Evolutionary conservation across 2,329 filamentous ascomycete genomes (phyloP).

Genomic region (Scedosporium minutisporum): DNA sequence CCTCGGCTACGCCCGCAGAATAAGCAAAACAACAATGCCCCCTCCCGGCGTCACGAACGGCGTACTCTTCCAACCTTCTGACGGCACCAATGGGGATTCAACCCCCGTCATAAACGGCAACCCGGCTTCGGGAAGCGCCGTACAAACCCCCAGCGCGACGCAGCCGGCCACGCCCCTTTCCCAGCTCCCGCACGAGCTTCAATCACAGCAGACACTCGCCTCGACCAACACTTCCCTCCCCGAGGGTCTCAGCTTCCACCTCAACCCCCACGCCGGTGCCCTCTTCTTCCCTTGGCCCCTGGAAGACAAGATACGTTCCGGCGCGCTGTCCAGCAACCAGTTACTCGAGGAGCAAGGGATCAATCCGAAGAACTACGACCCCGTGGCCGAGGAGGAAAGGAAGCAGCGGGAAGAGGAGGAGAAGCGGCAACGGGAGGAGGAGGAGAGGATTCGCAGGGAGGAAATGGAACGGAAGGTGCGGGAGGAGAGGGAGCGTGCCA

Average conservation of each 20-base stretch:
- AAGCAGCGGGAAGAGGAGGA: constrained; percentile 42
- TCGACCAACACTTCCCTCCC: constrained; percentile 34
- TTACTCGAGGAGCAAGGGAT: constrained; percentile 50
- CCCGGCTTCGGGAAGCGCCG: constrained; percentile 11
- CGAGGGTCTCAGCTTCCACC: constrained; percentile 34
- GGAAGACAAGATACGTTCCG: constrained; percentile 58
- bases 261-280: constrained; percentile 47
- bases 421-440: constrained; percentile 34
- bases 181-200: constrained; percentile 13
- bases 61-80: constrained; percentile 17
- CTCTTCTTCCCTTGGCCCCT: constrained; percentile 71
- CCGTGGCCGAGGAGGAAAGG: constrained; percentile 42
- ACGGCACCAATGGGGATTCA: constrained; percentile 21
- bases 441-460: constrained; percentile 34
- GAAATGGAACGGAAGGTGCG: constrained; percentile 31
- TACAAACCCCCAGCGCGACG: constrained; percentile 13
- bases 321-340: constrained; percentile 57
- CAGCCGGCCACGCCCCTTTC: constrained; percentile 13
- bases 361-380: constrained; percentile 52
- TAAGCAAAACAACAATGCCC: constrained; percentile 70
- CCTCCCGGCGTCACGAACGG: constrained; percentile 43
- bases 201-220: constrained; percentile 21
- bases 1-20: constrained; percentile 67
- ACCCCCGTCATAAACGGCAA: constrained; percentile 9
- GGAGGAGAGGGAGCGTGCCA: constrained; percentile 27